Percentiles rank a stretch among this genome's conserved stretches.
phyloP scores from a whole-genome alignment of 192 early-diverging fungal genomes.

The Coemansia sp. region DNA sequence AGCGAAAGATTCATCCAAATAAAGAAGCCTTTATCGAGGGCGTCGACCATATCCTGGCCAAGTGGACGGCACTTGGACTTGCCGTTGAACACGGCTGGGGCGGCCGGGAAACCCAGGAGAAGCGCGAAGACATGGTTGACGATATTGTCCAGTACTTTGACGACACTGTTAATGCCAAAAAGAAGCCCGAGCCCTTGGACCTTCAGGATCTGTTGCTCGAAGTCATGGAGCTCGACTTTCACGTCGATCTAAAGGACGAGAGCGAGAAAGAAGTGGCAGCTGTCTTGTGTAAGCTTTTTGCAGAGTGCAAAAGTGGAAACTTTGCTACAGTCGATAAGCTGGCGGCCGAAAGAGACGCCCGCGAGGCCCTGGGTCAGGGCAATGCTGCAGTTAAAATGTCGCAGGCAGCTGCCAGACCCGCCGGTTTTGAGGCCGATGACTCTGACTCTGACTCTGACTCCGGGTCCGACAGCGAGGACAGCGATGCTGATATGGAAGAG shows the following conservation, averaged over 20 bases:
- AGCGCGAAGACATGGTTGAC: conserved; percentile 69
- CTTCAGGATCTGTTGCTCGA: conserved; percentile 41
- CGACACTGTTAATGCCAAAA: conserved; percentile 25
- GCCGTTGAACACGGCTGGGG: conserved; percentile 77
- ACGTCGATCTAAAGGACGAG: conserved; percentile 36
- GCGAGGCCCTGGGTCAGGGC: conserved; percentile 11
- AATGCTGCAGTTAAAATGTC: conserved; percentile 23
- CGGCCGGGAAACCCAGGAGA: conserved; percentile 65
- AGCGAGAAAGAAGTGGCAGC: conserved; percentile 48
- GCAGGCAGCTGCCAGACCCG: conserved; percentile 12
- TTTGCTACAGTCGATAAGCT: conserved; percentile 41
- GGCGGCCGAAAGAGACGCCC: conserved; percentile 39
- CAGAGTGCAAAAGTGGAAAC: conserved; percentile 42
- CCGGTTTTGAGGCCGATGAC: neutral
- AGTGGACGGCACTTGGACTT: conserved; percentile 73
- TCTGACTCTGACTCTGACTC: conserved; percentile 21
- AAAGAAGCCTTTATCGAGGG: conserved; percentile 61
- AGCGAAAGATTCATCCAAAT: conserved; percentile 39
- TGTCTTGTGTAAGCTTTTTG: conserved; percentile 30
- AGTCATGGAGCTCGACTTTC: conserved; percentile 47
- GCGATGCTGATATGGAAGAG: conserved; percentile 24
- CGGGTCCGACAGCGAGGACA: conserved; percentile 1
- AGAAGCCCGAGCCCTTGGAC: conserved; percentile 40
- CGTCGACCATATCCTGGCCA: conserved; percentile 62
- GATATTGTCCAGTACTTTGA: conserved; percentile 68